phyloP scores from a whole-genome alignment of 257 asterid genomes.

The Henckelia pumila region DNA sequence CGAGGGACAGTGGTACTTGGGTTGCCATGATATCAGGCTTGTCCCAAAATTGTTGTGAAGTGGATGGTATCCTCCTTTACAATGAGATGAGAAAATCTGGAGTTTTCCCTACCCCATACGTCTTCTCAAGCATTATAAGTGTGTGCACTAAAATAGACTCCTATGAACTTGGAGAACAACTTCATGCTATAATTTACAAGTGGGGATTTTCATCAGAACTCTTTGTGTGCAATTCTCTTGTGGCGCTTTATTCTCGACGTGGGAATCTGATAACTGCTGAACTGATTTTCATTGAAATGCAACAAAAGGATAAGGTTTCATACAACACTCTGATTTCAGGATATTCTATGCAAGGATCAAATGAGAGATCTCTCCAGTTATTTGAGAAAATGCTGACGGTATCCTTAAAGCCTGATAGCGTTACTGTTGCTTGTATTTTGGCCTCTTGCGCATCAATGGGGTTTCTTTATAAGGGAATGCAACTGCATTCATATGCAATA shows the following conservation, averaged over 20 bases:
- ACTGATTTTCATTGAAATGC: constrained; percentile 61
- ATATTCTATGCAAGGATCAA: constrained; percentile 54
- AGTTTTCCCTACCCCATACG: constrained; percentile 76
- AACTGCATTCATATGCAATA: constrained; percentile 65
- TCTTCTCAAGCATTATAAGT: constrained; percentile 75
- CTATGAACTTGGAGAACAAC: constrained; percentile 61
- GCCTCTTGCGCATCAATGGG: constrained; percentile 58
- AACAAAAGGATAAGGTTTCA: constrained; percentile 52
- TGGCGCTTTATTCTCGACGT: constrained; percentile 62
- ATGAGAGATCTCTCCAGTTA: constrained; percentile 53
- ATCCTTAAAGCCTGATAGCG: constrained; percentile 65
- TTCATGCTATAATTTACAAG: constrained; percentile 65
- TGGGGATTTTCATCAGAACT: constrained; percentile 73
- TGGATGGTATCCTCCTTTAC: constrained; percentile 55
- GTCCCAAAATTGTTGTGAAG: constrained; percentile 46
- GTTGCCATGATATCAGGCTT: constrained; percentile 85
- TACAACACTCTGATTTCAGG: constrained; percentile 84
- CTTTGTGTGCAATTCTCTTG: constrained; percentile 75
- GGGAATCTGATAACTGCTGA: constrained; percentile 52
- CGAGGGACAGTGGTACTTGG: constrained; percentile 77
- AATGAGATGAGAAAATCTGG: constrained; percentile 69
- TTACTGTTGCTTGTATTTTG: constrained; percentile 73
- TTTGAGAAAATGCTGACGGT: constrained; percentile 61
- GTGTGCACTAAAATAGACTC: constrained; percentile 60
- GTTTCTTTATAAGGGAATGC: constrained; percentile 64